Base-by-base conservation (phyloP, 192 early-diverging fungal species). In the Phycomyces nitens region DNA sequence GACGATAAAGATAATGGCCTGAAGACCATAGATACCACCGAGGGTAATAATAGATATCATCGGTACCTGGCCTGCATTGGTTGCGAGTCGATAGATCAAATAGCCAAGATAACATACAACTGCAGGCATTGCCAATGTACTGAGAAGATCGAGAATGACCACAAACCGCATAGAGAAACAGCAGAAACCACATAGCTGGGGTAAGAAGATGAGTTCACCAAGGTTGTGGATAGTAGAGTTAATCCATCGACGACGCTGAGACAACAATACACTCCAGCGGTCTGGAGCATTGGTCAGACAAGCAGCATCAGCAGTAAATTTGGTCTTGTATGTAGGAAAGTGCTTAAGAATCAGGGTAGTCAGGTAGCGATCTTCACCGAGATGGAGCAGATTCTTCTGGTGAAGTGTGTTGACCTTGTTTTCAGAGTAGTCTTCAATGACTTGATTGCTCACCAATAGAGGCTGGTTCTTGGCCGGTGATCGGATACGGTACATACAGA, bases 181-280 rank as follows among this genome's bases (percentile, higher is more conserved):
- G 71, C 94, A 88, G 82, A 92, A 94, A 27, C 97, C 96, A 65
- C 97, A 98, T 22, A 98, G 86, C 57, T 97, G 94, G 14, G 91
- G 90, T 65, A 99, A 77, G 68, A 93, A 89, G 21, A 94, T 70
- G 54, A 99, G 77, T 73, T 99, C 97, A 59, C 95, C 85, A 65
- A 97, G 81, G 70, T 99, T 99, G 81, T 99, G 97, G 6, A 99
- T 89, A 5, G 97, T 99, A 40, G 95, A 97, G 80, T 99, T 99
- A 70, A 99, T 99, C 97, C 97, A 99, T 65, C 97, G 90, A 74
- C 97, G 92, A 67, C 97, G 89, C 74, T 99, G 97, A 7, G 97
- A 99, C 40, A 99, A 71, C 58, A 99, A 76, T 5, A 99, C 89
- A 52, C 85, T 83, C 88, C 94, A 96, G 63, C 86, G 82, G 62